Percentiles rank a stretch among this genome's conserved stretches.
phyloP scores from a whole-genome alignment of 2,329 filamentous ascomycete genomes.

The Cadophora gregata region DNA sequence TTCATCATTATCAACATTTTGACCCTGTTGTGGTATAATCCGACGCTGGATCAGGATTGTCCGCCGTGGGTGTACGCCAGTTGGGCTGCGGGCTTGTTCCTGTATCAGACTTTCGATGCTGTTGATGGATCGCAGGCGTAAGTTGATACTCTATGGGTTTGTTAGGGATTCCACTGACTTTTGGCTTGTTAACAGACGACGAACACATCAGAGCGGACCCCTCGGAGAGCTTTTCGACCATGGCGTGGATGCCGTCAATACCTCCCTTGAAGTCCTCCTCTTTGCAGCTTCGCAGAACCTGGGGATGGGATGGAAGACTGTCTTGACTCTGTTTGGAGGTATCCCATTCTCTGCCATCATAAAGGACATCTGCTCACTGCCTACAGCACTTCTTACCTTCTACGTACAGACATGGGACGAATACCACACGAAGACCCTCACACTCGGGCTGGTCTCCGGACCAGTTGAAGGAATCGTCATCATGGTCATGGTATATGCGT shows the following conservation, averaged over 20 bases:
- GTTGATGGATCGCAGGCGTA: constrained; percentile 94
- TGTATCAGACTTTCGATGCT: constrained; percentile 98
- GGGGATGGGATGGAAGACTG: constrained; percentile 89
- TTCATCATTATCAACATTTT: constrained; percentile 91
- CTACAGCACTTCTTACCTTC: constrained; percentile 85
- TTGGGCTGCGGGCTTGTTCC: constrained; percentile 87
- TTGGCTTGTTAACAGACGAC: constrained; percentile 60
- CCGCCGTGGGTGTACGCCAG: constrained; percentile 93
- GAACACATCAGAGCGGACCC: constrained; percentile 90
- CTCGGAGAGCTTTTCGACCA: constrained; percentile 97
- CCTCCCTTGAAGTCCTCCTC: constrained; percentile 87
- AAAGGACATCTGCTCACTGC: constrained; percentile 22
- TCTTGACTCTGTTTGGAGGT: constrained; percentile 84
- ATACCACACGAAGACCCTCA: constrained; percentile 96
- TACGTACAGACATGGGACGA: constrained; percentile 99
- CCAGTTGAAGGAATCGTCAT: constrained; percentile 94
- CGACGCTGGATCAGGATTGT: constrained; percentile 91
- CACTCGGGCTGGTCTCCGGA: constrained; percentile 88
- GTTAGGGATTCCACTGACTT: constrained; percentile 23
- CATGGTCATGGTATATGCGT: constrained; percentile 78
- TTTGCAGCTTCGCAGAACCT: constrained; percentile 94
- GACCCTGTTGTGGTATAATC: constrained; percentile 94
- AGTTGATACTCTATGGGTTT: constrained; percentile 46
- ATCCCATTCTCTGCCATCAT: constrained; percentile 43
- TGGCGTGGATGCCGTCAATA: constrained; percentile 96